Percentiles rank a stretch among this genome's conserved stretches.
Conservation (phyloP, 225 moss, liverwort and hornwort genomes). For the Marchantia paleacea region DNA sequence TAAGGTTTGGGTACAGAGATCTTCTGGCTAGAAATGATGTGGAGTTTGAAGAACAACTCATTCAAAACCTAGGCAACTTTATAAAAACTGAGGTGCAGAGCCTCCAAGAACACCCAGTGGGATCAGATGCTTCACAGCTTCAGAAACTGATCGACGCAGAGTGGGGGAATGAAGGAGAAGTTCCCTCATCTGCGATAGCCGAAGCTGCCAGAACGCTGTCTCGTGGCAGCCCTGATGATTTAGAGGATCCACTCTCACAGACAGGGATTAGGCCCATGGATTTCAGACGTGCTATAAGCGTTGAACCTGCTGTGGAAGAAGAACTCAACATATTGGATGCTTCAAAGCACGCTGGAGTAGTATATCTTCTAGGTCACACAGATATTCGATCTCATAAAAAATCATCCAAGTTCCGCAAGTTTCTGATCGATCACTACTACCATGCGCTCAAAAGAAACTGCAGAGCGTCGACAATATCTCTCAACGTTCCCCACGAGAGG, state of each 20-base stretch:
- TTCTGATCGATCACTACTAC: constrained; percentile 56
- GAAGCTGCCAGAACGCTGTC: not conserved
- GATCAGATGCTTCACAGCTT: not conserved
- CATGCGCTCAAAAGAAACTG: constrained; percentile 59
- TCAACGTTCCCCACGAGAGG: constrained; percentile 56
- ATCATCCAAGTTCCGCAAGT: constrained; percentile 49
- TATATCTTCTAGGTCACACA: constrained; percentile 67
- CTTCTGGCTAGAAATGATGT: not conserved
- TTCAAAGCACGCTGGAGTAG: constrained; percentile 50
- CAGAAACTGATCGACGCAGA: not conserved
- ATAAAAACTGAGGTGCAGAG: constrained; percentile 43
- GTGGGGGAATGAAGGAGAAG: not conserved
- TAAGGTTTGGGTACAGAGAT: constrained; percentile 85
- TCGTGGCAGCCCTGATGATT: not conserved
- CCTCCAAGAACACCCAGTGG: not conserved
- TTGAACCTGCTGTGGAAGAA: constrained; percentile 23
- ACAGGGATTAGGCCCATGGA: constrained; percentile 10
- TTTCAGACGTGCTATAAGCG: not conserved
- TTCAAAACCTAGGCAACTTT: constrained; percentile 31
- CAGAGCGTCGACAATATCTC: constrained; percentile 39
- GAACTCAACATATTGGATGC: constrained; percentile 47
- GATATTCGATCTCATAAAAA: constrained; percentile 41
- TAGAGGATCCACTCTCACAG: not conserved
- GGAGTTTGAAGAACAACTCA: constrained; percentile 52
- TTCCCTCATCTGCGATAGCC: not conserved